Percentiles rank a stretch among this genome's conserved stretches.
These are phyloP conservation scores for Schwanniomyces occidentalis DNA, from an alignment of 805 yeast genomes.

Conservation along the genomic window DNA sequence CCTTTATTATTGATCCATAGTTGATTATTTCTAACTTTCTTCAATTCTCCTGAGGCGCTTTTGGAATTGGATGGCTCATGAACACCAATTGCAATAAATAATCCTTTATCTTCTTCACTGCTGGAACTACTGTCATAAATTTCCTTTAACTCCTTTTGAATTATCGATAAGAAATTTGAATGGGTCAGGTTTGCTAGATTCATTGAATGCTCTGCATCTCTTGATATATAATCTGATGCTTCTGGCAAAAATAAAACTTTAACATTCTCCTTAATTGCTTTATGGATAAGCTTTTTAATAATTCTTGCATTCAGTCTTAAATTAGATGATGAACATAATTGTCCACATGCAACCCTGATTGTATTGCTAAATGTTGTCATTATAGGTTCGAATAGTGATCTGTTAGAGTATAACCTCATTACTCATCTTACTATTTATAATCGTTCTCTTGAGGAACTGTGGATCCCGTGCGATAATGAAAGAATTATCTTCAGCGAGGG, in stretches of 20 bases:
- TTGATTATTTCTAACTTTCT: constrained; percentile 63
- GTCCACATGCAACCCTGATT: constrained; percentile 71
- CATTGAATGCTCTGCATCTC: constrained; percentile 64
- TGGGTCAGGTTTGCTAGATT: constrained; percentile 49
- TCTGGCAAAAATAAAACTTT: constrained; percentile 84
- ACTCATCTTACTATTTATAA: too few relatives aligned
- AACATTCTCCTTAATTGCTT: constrained; percentile 63
- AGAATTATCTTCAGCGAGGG: too few relatives aligned
- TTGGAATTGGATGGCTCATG: constrained; percentile 64
- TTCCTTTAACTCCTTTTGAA: constrained; percentile 47
- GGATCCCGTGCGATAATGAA: too few relatives aligned
- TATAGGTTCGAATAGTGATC: too few relatives aligned
- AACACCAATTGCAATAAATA: constrained; percentile 81
- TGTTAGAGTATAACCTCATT: too few relatives aligned
- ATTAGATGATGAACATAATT: constrained; percentile 72
- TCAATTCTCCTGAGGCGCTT: constrained; percentile 24
- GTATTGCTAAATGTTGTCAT: too few relatives aligned
- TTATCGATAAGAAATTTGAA: constrained; percentile 40
- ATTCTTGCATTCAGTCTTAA: constrained; percentile 57
- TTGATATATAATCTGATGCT: constrained; percentile 86
- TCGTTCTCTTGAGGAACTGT: too few relatives aligned
- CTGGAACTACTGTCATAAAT: constrained; percentile 18
- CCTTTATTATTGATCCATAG: constrained; percentile 72
- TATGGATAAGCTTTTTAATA: constrained; percentile 59
- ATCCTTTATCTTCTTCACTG: constrained; percentile 32